Conservation (phyloP, 2,329 filamentous ascomycete genomes). For the Paraphoma sp. region DNA sequence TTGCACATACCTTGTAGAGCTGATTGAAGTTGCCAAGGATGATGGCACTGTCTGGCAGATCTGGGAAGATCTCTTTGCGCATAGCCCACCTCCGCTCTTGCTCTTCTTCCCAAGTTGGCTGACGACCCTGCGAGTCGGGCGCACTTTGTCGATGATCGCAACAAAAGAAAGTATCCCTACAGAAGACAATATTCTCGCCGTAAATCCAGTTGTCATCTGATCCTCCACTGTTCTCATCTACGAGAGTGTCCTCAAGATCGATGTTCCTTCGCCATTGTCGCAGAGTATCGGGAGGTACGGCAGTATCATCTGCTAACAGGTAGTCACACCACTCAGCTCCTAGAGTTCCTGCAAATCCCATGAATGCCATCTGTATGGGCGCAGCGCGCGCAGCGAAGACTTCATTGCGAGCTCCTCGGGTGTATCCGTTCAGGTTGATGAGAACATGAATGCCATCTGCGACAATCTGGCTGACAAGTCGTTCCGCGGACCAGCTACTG, state of each 20-base stretch:
- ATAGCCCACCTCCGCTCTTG: conserved; percentile 84
- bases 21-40: conserved; percentile 99
- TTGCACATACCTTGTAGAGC: conserved; percentile 81
- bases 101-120: conserved; percentile 82
- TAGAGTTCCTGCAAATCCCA: conserved; percentile 96
- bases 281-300: conserved; percentile 81
- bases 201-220: conserved; percentile 87
- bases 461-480: conserved; percentile 84
- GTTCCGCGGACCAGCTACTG: conserved; percentile 84
- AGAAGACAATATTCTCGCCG: conserved; percentile 95
- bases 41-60: conserved; percentile 79
- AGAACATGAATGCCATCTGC: conserved; percentile 90
- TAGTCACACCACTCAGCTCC: conserved; percentile 99
- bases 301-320: conserved; percentile 85
- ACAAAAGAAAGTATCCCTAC: conserved; percentile 95
- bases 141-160: conserved; percentile 95
- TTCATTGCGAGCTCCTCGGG: conserved; percentile 93
- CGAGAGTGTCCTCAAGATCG: conserved; percentile 70
- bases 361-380: conserved; percentile 99
- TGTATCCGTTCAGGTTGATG: conserved; percentile 98
- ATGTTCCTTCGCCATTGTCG: conserved; percentile 80
- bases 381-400: conserved; percentile 94
- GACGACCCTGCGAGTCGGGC: conserved; percentile 68
- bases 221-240: conserved; percentile 70
- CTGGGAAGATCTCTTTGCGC: conserved; percentile 90